phyloP scores from a whole-genome alignment of 176 grass and related monocot genomes.

The Paspalum vaginatum region DNA sequence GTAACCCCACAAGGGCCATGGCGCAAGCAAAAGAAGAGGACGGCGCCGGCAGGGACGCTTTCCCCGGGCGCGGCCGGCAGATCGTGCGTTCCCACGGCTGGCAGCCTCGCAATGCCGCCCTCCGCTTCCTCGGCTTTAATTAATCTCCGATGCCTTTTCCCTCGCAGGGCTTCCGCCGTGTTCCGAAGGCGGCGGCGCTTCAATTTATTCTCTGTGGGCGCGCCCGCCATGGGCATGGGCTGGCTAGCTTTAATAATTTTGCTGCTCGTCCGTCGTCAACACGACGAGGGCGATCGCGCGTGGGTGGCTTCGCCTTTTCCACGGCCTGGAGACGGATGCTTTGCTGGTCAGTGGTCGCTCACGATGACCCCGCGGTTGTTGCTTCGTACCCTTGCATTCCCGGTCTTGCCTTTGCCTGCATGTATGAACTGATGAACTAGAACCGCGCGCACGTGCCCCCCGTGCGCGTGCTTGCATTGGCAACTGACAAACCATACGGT shows the following conservation, averaged over 20 bases:
- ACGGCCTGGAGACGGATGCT: not conserved
- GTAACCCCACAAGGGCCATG: too few relatives aligned
- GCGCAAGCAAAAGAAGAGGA: too few relatives aligned
- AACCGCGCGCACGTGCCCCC: not conserved
- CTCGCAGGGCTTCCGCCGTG: too few relatives aligned
- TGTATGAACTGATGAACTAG: too few relatives aligned
- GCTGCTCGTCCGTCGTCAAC: slow-evolving; percentile 1
- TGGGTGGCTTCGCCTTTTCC: not conserved
- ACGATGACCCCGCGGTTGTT: not conserved
- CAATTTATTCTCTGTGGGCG: not conserved
- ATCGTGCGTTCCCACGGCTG: not conserved
- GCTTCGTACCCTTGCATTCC: slow-evolving; percentile 1
- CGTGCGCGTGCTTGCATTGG: not conserved
- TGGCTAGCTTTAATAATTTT: too few relatives aligned
- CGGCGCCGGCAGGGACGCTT: not conserved
- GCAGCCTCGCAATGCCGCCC: not conserved
- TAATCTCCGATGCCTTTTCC: not conserved
- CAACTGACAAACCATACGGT: not conserved
- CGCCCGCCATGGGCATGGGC: too few relatives aligned
- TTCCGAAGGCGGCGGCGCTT: too few relatives aligned
- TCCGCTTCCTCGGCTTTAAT: slow-evolving; percentile 13
- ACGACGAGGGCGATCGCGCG: not conserved
- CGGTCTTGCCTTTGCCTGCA: not conserved
- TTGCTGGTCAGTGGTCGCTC: not conserved
- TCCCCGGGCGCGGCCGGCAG: not conserved